phyloP scores from a whole-genome alignment of 1,139 yeast species.

The Arxiozyma heterogenica region DNA sequence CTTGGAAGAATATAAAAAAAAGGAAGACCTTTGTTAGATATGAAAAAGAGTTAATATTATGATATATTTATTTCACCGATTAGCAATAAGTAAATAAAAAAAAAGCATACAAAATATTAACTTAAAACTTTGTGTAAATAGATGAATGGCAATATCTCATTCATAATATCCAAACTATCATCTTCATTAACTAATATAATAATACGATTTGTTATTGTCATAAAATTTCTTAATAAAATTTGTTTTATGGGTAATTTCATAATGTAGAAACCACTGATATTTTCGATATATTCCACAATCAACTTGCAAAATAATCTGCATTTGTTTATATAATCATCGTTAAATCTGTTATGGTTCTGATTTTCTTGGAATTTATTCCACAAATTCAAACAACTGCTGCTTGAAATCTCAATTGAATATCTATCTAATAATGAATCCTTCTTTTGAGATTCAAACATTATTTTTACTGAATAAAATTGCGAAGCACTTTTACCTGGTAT shows the following conservation, averaged over 20 bases:
- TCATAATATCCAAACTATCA: neutral
- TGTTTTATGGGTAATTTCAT: conserved; percentile 8
- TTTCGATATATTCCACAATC: conserved; percentile 13
- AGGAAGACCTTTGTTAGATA: too few species aligned
- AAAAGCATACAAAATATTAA: too few species aligned
- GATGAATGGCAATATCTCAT: neutral
- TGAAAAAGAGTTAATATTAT: too few species aligned
- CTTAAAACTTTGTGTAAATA: neutral
- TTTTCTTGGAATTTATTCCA: neutral
- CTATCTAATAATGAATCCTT: conserved; percentile 1
- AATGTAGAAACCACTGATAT: conserved; percentile 15
- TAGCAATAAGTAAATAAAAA: too few species aligned
- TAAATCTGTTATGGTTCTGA: neutral
- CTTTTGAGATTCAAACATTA: neutral
- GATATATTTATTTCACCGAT: too few species aligned
- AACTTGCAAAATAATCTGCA: conserved; percentile 2
- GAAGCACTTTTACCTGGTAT: neutral
- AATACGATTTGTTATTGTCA: neutral
- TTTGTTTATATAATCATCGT: neutral
- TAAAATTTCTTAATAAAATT: neutral
- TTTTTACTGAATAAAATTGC: neutral
- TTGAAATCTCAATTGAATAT: conserved; percentile 4
- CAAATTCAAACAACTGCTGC: neutral
- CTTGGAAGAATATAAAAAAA: too few species aligned
- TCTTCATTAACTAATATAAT: neutral